Evolutionary conservation across 2,329 filamentous ascomycete genomes (phyloP).

Genomic region (Cladosporium sp.): DNA sequence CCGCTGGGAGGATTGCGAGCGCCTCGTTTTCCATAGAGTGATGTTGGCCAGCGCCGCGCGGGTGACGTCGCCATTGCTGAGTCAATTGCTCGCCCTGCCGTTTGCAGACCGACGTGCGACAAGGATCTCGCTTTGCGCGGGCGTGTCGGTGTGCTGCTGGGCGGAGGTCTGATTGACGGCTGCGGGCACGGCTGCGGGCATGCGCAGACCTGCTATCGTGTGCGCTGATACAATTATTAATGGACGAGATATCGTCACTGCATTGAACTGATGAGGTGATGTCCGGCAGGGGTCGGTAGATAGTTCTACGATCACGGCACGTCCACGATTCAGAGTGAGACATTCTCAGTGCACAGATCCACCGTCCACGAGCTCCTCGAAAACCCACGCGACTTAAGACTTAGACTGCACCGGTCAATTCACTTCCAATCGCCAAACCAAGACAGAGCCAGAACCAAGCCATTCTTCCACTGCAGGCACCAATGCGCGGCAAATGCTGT

Average conservation of each 20-base stretch:
- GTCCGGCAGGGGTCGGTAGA: neutral
- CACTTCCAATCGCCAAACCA: neutral
- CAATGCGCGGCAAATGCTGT: neutral
- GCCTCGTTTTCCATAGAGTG: neutral
- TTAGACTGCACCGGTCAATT: neutral
- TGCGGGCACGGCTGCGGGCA: neutral
- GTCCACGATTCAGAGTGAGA: neutral
- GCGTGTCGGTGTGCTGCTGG: constrained; percentile 7
- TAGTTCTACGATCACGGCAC: neutral
- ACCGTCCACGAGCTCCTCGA: constrained; percentile 5
- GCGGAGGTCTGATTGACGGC: neutral
- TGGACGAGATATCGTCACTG: neutral
- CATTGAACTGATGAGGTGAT: neutral
- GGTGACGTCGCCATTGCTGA: neutral
- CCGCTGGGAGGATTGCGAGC: neutral
- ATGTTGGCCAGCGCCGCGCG: neutral
- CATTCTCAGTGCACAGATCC: neutral
- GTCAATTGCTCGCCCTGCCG: neutral
- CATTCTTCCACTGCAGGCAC: constrained; percentile 1
- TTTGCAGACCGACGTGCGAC: neutral
- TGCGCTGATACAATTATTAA: neutral
- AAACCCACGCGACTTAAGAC: neutral
- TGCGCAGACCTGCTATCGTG: neutral
- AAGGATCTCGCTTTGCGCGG: neutral
- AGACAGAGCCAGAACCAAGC: neutral